A percentile compares a stretch with the other conserved stretches of the same genome.
Evolutionary conservation across 1,139 yeast genomes (phyloP).

Genomic region (Arxiozyma slooffiae): DNA sequence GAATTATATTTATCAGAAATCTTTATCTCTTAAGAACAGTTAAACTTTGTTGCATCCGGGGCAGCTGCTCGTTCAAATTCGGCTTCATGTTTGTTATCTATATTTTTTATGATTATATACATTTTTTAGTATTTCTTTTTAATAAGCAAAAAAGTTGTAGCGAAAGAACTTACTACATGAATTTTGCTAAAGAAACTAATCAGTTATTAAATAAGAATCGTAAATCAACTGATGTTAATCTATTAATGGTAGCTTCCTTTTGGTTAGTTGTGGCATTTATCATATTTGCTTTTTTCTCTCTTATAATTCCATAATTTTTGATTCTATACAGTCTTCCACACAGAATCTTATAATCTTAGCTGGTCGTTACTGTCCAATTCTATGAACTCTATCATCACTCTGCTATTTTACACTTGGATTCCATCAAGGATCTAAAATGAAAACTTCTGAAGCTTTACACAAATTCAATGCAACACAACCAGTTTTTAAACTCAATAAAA

Average conservation of each 20-base stretch:
- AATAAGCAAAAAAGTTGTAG: not conserved
- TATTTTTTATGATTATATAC: not conserved
- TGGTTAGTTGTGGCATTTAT: constrained; percentile 89
- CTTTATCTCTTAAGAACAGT: constrained; percentile 46
- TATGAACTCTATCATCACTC: constrained; percentile 93
- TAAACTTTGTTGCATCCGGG: constrained; percentile 59
- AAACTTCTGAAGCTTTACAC: constrained; percentile 95
- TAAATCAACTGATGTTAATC: constrained; percentile 84
- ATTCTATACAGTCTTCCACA: constrained; percentile 92
- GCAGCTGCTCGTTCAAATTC: constrained; percentile 75
- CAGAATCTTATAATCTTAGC: constrained; percentile 88
- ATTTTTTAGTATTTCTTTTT: not conserved
- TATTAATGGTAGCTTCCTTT: constrained; percentile 81
- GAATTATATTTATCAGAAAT: constrained; percentile 47
- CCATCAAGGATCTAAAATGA: constrained; percentile 98
- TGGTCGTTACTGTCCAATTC: constrained; percentile 93
- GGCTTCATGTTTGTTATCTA: constrained; percentile 12
- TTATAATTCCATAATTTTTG: constrained; percentile 87
- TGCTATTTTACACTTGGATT: constrained; percentile 98
- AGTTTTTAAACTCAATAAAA: constrained; percentile 87
- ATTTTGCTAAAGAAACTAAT: constrained; percentile 1
- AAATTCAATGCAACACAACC: constrained; percentile 96
- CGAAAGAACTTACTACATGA: not conserved
- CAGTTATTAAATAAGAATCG: constrained; percentile 82
- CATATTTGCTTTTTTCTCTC: constrained; percentile 96